Evolutionary conservation across 306 rosid genomes (phyloP), one percentile per base, ranked within the genome.

Genomic region (Prunus mira): DNA sequence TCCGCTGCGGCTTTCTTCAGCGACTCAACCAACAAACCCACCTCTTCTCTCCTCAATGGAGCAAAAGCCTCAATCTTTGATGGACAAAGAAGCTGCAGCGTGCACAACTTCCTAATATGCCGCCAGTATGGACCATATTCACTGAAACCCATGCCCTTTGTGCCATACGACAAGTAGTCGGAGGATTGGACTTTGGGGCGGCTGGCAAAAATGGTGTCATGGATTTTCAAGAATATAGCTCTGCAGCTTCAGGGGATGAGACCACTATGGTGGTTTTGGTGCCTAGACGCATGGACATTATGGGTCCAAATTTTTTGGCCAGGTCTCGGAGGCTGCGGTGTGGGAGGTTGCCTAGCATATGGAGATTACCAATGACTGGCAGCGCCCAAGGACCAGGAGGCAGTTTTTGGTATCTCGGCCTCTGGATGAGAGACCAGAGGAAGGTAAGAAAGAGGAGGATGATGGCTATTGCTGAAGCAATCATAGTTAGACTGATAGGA

Each of bases 281-380:
- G 41, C 87, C 88, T 7, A 84, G 62, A 19, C 84, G 74, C 4
- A 84, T 32, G 63, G 67, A 79, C 89, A 88, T 86, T 43, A 86
- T 72, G 45, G 85, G 79, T 4, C 92, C 92, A 60, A 86, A 51
- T 65, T 46, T 72, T 61, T 12, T 68, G 54, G 92, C 83, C 19
- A 83, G 51, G 70, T 82, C 14, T 25, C 80, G 85, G 77, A 84
- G 89, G 38, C 45, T 67, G 17, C 56, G 72, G 8, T 75, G 64
- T 15, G 78, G 78, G 22, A 64, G 72, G 38, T 14, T 22, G 5
- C 72, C 78, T 65, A 64, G 12, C 71, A 64, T n/a, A 14, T 30
- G 71, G 18, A 75, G 79, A 52, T 64, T 75, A 15, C 38, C 64
- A 5, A 65, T 63, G 5, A 75, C 22, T 7, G 65, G 64, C 0